These are phyloP conservation scores for Saccharomyces hybrid DNA, from an alignment of 1,139 yeast species.

Conservation along the genomic window DNA sequence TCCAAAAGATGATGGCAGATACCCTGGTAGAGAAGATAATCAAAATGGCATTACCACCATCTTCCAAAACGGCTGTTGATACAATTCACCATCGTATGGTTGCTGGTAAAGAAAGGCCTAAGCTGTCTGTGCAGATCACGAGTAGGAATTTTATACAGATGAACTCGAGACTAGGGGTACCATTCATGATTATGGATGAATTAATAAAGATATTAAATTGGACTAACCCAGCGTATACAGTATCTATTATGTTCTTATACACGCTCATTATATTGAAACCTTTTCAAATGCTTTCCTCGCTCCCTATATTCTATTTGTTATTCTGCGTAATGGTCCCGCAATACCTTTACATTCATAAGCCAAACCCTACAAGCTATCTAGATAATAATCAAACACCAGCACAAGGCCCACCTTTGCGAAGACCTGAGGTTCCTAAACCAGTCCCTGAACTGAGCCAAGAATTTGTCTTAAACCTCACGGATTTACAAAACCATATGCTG, in stretches of 20 bases:
- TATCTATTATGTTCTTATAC: slow-evolving; percentile 47
- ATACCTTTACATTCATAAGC: slow-evolving; percentile 41
- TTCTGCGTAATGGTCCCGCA: slow-evolving; percentile 63
- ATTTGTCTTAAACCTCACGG: slow-evolving; percentile 70
- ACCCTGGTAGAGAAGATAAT: slow-evolving; percentile 62
- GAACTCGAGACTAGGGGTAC: slow-evolving; percentile 54
- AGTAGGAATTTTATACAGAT: slow-evolving; percentile 60
- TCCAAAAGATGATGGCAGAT: slow-evolving; percentile 47
- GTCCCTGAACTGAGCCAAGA: slow-evolving; percentile 76
- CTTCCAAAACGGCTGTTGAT: slow-evolving; percentile 37
- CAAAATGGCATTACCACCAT: slow-evolving; percentile 63
- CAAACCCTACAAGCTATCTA: slow-evolving; percentile 27
- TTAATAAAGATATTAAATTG: slow-evolving; percentile 51
- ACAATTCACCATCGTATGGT: slow-evolving; percentile 43
- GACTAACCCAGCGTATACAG: slow-evolving; percentile 55
- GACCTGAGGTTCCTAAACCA: slow-evolving; percentile 55
- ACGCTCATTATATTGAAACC: slow-evolving; percentile 64
- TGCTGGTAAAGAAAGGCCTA: slow-evolving; percentile 59
- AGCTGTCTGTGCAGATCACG: slow-evolving; percentile 61
- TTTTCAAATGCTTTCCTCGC: slow-evolving; percentile 39
- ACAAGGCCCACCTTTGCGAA: slow-evolving; percentile 44
- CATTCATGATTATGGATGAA: slow-evolving; percentile 53
- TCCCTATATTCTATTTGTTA: slow-evolving; percentile 50
- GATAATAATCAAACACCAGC: slow-evolving; percentile 49
- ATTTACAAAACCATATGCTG: slow-evolving; percentile 77